Evolutionary conservation across 805 yeast species (phyloP).

Genomic region (Candida nonsorbophila): DNA sequence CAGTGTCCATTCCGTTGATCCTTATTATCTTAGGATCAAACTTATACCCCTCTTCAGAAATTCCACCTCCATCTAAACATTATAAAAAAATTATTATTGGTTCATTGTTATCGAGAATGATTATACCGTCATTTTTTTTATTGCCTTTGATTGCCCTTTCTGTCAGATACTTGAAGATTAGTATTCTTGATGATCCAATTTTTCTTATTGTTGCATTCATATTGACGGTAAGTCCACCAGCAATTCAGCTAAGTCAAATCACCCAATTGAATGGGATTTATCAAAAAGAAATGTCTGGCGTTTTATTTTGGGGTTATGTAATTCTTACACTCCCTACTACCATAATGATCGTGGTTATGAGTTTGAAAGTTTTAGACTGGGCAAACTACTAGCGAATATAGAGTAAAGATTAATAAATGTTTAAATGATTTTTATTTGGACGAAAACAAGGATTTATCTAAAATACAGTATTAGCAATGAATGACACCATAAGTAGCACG

Average conservation of each 20-base stretch:
- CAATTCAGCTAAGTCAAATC: conserved; percentile 76
- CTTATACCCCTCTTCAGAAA: conserved; percentile 61
- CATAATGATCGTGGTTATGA: conserved; percentile 62
- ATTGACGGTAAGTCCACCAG: conserved; percentile 76
- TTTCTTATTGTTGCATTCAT: conserved; percentile 72
- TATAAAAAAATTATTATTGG: conserved; percentile 62
- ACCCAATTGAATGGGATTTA: conserved; percentile 71
- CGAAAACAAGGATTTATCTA: too few species aligned
- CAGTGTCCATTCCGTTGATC: conserved; percentile 73
- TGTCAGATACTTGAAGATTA: conserved; percentile 58
- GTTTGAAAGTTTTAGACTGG: conserved; percentile 59
- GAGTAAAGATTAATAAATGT: too few species aligned
- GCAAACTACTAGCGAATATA: conserved; percentile 15
- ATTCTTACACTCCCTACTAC: conserved; percentile 73
- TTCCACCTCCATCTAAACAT: conserved; percentile 60
- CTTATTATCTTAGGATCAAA: conserved; percentile 77
- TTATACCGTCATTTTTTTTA: conserved; percentile 62
- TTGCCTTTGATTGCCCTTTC: conserved; percentile 61
- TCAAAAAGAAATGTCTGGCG: conserved; percentile 80
- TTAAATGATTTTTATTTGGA: too few species aligned
- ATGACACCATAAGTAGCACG: too few species aligned
- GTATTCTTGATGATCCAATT: conserved; percentile 77
- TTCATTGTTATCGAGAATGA: conserved; percentile 72
- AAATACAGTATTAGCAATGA: too few species aligned
- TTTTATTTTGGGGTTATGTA: conserved; percentile 78